Evolutionary conservation across 495 filamentous ascomycete species (phyloP), one percentile per base, ranked within the genome.

Genomic region (Astrothelium macrocarpum): DNA sequence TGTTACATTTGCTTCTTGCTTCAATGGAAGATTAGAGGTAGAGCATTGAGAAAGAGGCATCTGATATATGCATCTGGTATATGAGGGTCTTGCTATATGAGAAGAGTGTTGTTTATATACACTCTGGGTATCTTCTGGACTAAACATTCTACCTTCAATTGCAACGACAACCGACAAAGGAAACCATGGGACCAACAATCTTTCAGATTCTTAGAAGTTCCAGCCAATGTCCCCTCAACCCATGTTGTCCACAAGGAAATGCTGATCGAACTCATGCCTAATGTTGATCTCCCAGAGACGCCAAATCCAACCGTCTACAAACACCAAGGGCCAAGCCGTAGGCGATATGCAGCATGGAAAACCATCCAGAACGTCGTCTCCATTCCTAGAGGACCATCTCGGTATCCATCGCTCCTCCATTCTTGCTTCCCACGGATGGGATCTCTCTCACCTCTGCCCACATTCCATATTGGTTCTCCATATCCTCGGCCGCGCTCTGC

Each of bases 401-500:
- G 7, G 46, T 39, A 31, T 62, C 42, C 60, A 62, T 28, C 7
- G 12, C 60, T 29, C 60, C 20, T 49, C 34, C 34, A 46, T 14
- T 9, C 20, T 39, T 31, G 34, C 29, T 23, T 12, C 25, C 7
- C n/a, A 25, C 28, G 11, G 34, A 20, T 20, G 34, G 34, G 12
- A 62, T 58, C 29, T 71, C 70, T 60, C 70, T 65, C 36, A 67
- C 63, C 36, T 64, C 53, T 31, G 63, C 71, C 53, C 67, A 73
- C n/a, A 66, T 67, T 3, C 71, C 71, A 56, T 73, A 74, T 62
- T 72, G 70, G 53, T 74, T 72, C 61, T 74, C 72, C 72, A 74
- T 74, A 43, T 70, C 67, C 65, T 68, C 45, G 9, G 71, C 49
- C 20, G 64, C 66, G 10, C 58, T 61, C 25, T 60, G 32, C 66